Conservation (phyloP, 2,329 filamentous ascomycete genomes). For the Phialemonium atrogriseum region DNA sequence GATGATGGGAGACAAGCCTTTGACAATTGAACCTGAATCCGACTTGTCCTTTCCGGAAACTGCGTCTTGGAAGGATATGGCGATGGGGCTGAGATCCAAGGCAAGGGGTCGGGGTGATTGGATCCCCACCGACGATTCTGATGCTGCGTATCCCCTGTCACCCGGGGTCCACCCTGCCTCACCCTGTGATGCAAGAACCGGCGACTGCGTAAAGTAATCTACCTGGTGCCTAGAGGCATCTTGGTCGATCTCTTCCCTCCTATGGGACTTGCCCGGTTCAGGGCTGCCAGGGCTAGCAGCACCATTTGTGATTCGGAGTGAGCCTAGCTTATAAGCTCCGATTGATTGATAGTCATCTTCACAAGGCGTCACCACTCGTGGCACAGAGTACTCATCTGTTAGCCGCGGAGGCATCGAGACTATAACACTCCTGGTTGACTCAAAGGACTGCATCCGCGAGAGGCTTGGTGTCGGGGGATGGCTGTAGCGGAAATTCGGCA, state of each 20-base stretch:
- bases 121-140: too few relatives aligned
- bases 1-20: constrained; percentile 3
- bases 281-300: constrained; percentile 42
- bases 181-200: not conserved
- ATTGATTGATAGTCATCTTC: constrained; percentile 52
- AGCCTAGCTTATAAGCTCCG: constrained; percentile 55
- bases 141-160: not conserved
- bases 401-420: constrained; percentile 24
- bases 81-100: constrained; percentile 4
- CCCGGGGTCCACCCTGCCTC: not conserved
- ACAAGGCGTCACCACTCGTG: constrained; percentile 38
- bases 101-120: constrained; percentile 3
- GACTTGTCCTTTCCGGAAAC: not conserved
- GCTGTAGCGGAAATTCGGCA: constrained; percentile 28
- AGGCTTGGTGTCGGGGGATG: constrained; percentile 27
- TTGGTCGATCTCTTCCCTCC: too few relatives aligned
- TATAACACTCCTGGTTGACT: constrained; percentile 23
- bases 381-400: constrained; percentile 16
- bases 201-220: constrained; percentile 1
- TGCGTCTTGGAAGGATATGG: constrained; percentile 3
- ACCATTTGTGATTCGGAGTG: constrained; percentile 54
- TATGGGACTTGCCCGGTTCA: constrained; percentile 14
- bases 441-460: constrained; percentile 30
- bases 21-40: not conserved
- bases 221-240: too few relatives aligned